Conservation (phyloP, 352 stramenopile genomes). For the Phytophthora multivora region DNA sequence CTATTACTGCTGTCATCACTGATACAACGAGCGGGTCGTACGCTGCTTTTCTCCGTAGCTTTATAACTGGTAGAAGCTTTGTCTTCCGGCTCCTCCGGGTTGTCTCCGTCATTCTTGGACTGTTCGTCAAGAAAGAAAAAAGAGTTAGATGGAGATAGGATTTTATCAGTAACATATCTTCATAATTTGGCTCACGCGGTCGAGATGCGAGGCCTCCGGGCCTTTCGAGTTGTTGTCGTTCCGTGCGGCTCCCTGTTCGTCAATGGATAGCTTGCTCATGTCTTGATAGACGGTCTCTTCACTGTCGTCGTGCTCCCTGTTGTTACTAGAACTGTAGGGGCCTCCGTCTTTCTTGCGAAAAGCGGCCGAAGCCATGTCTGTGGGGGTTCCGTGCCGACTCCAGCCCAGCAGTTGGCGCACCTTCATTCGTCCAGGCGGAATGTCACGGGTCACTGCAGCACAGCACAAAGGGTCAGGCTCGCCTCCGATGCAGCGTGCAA, state of each 20-base stretch:
- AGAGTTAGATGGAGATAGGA: background rate
- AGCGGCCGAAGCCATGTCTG: constrained; percentile 15
- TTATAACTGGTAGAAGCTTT: constrained; percentile 12
- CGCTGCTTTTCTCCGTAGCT: constrained; percentile 7
- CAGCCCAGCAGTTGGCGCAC: constrained; percentile 53
- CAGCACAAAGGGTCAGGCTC: constrained; percentile 57
- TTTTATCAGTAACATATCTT: too few relatives aligned
- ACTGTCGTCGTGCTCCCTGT: constrained; percentile 22
- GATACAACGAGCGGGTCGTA: constrained; percentile 3
- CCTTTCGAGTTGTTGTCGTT: constrained; percentile 30
- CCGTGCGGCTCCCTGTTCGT: constrained; percentile 1
- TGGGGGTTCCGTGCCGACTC: constrained; percentile 21
- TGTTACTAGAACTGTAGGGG: constrained; percentile 24
- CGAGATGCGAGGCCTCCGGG: constrained; percentile 8
- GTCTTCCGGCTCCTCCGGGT: constrained; percentile 25
- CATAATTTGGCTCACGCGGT: constrained; percentile 19
- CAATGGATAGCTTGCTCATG: constrained; percentile 14
- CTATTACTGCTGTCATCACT: constrained; percentile 23
- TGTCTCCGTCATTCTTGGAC: constrained; percentile 8
- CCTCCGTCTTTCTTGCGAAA: constrained; percentile 8
- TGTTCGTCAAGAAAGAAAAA: constrained; percentile 7
- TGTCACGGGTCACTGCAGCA: constrained; percentile 36
- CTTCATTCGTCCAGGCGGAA: constrained; percentile 40
- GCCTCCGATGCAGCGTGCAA: constrained; percentile 55
- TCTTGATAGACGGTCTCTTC: constrained; percentile 15